Base-by-base conservation (phyloP, 768 basidiomycete genomes). In the Pluteus cervinus region DNA sequence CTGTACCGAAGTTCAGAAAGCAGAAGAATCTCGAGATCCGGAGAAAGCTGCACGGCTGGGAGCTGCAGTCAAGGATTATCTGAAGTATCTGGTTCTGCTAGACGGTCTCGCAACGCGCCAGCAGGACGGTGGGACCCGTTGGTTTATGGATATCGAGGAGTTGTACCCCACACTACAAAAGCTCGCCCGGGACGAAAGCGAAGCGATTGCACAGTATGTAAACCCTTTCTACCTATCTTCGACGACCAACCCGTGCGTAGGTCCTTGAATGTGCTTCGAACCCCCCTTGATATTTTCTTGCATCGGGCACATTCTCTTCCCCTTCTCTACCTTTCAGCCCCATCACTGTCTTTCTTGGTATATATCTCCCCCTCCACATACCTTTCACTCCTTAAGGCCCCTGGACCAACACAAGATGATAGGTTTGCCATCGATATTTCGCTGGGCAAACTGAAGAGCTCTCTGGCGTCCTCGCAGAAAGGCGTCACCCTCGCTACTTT, bases 261-360 rank as follows among this genome's bases (percentile, higher is more conserved):
- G 16, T 59, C 66, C 22, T 57, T 72, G 22, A 54, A 54, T 15
- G 50, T 61, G 16, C 41, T 48, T 18, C 59, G 49, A 14, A 68
- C 72, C 0, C 77, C 87, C 20, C 66, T 91, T 17, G 87, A 91
- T 54, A 75, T 86, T 15, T 76, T 76, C 54, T 67, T 90, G 18
- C 56, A 74, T 34, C 78, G 81, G 2, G 69, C 69, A 9, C 81
- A 84, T 53, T 65, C 75, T 0, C 62, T 89, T 23, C 83, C 85
- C 5, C 57, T 90, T n/a, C 77, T 81, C 3, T 89, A 83, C 52
- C 69, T 88, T 3, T 61, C 63, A 10, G 68, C 71, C 1, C 82
- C 85, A 5, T 79, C 77, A 1, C 59, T 87, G 35, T 82, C 81
- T 7, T 87, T 90, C 54, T 64, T 90, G 7, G 68, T 76, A 20